Base-by-base conservation (phyloP, 169 alveolate species). In the Eimeria maxima region DNA sequence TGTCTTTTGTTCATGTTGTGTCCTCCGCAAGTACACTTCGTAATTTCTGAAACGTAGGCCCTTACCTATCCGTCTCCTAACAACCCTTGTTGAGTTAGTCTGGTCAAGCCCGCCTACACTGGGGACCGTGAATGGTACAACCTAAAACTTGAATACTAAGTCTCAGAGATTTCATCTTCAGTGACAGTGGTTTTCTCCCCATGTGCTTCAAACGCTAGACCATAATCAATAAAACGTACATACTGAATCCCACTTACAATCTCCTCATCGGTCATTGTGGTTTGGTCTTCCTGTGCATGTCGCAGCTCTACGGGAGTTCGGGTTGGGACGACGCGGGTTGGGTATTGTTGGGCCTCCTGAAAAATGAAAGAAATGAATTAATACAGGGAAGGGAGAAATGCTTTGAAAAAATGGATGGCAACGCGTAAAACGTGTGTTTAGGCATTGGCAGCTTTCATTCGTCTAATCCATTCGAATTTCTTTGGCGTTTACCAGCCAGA, bases 311-410 rank as follows among this genome's bases (percentile, higher is more conserved):
- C 8, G 8, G 87, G 87, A 42, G 87, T 76, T 76, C 13, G 87
- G 16, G 44, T 47, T 0, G 87, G 87, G 33, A 76, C 87, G 38
- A 76, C 87, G 27, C 87, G 10, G 33, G 27, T 45, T 6, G 87
- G 87, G 60, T 76, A 76, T 11, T 76, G 87, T n/a, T 76, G 65
- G 42, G 87, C 87, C 60, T 76, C 87, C 87, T 76, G 81, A n/a
- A 38, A 3, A 71, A 71, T 10, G 11, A 71, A 38, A 71, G 67
- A 57, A 57, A 18, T 18, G 13, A 6, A 53, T 53, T 8, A 53
- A 53, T 6, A 13, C 13, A 53, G 13, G 6, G 60, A 53, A 53
- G 13, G 60, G 13, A 53, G 13, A 53, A 53, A 13, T 53, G 60
- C 13, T 6, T 53, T 8, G 18, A 53, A 53, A 13, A 13, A 13